Evolutionary conservation across 345 rosid species (phyloP).

Genomic region (Populus alba): DNA sequence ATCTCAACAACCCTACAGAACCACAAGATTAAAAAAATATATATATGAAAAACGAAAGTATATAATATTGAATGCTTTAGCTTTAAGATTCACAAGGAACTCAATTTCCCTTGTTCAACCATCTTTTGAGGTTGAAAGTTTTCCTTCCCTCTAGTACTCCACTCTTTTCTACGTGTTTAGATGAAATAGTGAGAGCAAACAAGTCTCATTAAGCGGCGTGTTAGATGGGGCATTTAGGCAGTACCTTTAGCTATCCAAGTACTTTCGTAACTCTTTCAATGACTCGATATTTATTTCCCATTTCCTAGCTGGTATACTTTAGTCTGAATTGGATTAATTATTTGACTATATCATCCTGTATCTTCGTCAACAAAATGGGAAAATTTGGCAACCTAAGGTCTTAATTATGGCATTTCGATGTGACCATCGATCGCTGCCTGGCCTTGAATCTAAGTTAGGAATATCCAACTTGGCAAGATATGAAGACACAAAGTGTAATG

Average conservation of each 20-base stretch:
- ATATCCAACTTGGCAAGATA: neutral
- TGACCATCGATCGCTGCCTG: neutral
- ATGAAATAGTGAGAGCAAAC: neutral
- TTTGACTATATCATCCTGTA: neutral
- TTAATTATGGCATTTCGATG: slow-evolving; percentile 2
- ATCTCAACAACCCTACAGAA: slow-evolving; percentile 59
- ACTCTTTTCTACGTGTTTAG: neutral
- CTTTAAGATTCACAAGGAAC: neutral
- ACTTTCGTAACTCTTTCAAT: neutral
- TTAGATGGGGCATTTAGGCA: neutral
- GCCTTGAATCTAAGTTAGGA: neutral
- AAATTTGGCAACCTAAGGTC: neutral
- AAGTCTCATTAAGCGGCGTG: neutral
- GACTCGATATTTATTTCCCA: neutral
- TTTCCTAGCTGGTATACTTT: neutral
- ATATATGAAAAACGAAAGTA: neutral
- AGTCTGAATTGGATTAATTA: neutral
- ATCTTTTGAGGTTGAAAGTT: neutral
- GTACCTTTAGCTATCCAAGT: neutral
- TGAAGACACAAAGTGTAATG: neutral
- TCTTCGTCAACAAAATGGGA: neutral
- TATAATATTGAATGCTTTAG: neutral
- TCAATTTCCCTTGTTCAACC: slow-evolving; percentile 4
- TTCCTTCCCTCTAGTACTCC: neutral
- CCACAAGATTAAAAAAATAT: neutral